Base-by-base conservation (phyloP, 192 early-diverging fungal species). In the Radiomyces spectabilis region DNA sequence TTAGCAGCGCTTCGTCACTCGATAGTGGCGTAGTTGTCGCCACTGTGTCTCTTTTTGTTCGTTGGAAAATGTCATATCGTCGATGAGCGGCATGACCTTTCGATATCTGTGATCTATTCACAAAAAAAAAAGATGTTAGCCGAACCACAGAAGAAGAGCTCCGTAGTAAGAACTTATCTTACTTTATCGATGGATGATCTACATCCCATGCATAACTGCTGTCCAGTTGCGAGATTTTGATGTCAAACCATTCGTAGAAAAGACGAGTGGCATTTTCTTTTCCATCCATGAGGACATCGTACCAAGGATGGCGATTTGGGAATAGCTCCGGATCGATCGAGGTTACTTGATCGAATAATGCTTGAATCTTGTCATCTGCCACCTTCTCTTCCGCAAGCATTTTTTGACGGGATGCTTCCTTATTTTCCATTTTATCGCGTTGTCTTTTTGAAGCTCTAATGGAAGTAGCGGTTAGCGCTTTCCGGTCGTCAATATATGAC, bases 371-470 rank as follows among this genome's bases (percentile, higher is more conserved):
- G 27, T 37, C 44, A 3, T 41, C 34, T 8, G 63, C 35, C 10
- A 46, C 55, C 7, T 26, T 41, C 39, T 69, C 67, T 51, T 69
- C 67, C 13, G 58, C 40, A 35, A 61, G 15, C 39, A 62, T 57
- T 46, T 61, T 40, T 19, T 37, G 46, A 8, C 48, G 30, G 12
- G 61, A 44, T 18, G 33, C 18, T 53, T 69, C 60, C 33, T 69
- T 61, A 33, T 49, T 50, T 34, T 50, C 61, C 12, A 63, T 47
- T 29, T 69, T 69, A 29, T 69, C 51, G 15, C 44, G 50, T 13
- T 63, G 59, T 2, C 67, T 42, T 32, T 69, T 69, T 10, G 67
- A 69, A 18, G 67, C 57, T 50, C 67, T 69, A 32, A n/a, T 13
- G n/a, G n/a, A 39, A 39, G n/a, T n/a, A n/a, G n/a, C n/a, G n/a